A percentile compares a stretch with the other conserved stretches of the same genome.
Conservation (phyloP, 495 filamentous ascomycete genomes). For the Penicillium longicatenatum region DNA sequence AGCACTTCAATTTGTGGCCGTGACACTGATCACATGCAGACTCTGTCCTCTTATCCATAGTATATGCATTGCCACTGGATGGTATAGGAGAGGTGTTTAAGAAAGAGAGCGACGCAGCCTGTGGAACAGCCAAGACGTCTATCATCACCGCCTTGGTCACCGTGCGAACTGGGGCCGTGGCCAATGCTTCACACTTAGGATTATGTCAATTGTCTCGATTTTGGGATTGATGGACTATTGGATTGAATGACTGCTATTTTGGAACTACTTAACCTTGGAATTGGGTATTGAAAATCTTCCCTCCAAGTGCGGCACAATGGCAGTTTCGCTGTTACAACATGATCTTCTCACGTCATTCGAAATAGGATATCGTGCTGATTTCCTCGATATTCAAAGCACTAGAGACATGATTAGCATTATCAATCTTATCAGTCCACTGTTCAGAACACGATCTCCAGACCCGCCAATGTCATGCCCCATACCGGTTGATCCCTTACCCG, state of each 20-base stretch:
- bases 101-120: neutral
- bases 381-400: too few species aligned
- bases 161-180: neutral
- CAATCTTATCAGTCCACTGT: neutral
- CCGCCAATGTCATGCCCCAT: neutral
- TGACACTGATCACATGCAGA: slow-evolving; percentile 12
- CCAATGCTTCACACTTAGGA: neutral
- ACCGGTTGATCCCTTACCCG: neutral
- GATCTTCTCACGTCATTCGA: too few species aligned
- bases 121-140: slow-evolving; percentile 3
- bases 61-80: neutral
- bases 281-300: neutral
- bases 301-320: neutral
- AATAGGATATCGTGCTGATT: too few species aligned
- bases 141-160: slow-evolving; percentile 5
- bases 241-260: neutral
- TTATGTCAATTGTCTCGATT: neutral
- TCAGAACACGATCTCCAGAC: neutral
- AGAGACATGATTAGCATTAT: neutral
- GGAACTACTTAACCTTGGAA: neutral
- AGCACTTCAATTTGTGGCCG: slow-evolving; percentile 10
- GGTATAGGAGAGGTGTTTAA: neutral
- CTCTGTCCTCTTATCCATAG: slow-evolving; percentile 7
- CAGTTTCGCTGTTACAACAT: neutral
- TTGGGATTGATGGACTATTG: neutral